phyloP scores from a whole-genome alignment of 2,329 filamentous ascomycete species.

The Pseudocercospora musae region DNA sequence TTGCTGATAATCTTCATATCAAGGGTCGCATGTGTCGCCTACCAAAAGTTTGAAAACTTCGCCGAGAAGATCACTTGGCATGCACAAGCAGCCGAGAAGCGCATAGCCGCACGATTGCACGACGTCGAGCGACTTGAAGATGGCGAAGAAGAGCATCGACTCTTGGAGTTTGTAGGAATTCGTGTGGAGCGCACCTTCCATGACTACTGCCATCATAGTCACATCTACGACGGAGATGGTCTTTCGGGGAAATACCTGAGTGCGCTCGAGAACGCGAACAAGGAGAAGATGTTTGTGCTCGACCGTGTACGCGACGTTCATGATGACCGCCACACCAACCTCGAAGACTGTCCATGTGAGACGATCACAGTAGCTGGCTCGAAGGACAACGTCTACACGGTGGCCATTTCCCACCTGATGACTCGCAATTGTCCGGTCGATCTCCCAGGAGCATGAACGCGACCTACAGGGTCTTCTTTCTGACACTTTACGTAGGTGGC shows the following conservation, averaged over 20 bases:
- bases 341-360: conserved; percentile 49
- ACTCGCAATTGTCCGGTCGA: conserved; percentile 27
- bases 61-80: conserved; percentile 12
- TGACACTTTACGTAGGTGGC: background rate
- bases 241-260: conserved; percentile 22
- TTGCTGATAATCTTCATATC: background rate
- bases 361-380: conserved; percentile 56
- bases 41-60: conserved; percentile 6
- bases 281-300: conserved; percentile 54
- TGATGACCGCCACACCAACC: conserved; percentile 48
- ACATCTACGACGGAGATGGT: conserved; percentile 10
- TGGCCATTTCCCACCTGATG: conserved; percentile 52
- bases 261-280: conserved; percentile 23
- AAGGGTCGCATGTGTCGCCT: conserved; percentile 10
- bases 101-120: conserved; percentile 8
- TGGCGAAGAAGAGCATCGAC: conserved; percentile 26
- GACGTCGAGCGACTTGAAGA: conserved; percentile 9
- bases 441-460: background rate
- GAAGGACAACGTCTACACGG: conserved; percentile 61
- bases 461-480: background rate
- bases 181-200: too few species aligned
- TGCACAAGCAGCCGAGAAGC: conserved; percentile 14
- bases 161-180: conserved; percentile 17
- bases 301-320: conserved; percentile 47
- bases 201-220: conserved; percentile 10